Base-by-base conservation (phyloP, 805 yeast species). In the Sporopachydermia quercuum region DNA sequence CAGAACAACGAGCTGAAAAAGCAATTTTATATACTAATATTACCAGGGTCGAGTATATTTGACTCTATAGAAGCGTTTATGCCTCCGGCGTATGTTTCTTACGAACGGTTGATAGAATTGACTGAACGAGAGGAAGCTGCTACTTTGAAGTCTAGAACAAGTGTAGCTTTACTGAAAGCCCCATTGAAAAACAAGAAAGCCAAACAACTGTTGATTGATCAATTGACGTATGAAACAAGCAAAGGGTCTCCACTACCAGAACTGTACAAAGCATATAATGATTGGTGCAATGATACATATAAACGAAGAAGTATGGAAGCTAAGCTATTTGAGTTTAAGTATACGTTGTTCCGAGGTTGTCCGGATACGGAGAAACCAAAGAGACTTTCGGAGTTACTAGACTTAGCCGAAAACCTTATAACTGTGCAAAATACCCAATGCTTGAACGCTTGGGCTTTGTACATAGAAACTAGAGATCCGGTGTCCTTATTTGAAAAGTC, bases 391-490 rank as follows among this genome's bases (percentile, higher is more conserved):
- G 66, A 70, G 18, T 58, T 86, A 3, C 60, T 61, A 36, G 73
- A 70, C 5, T 65, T 74, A 68, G 72, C 74, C 1, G 76, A 74
- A 11, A 93, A 80, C 27, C 72, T 87, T 23, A n/a, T 23, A n/a
- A 23, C 30, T 23, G 30, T 89, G 13, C 69, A 73, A 34, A 71
- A 78, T 16, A 66, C 68, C 1, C 74, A 75, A 4, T 62, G 71
- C 30, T 60, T 69, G 19, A n/a, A n/a, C 8, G 83, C 86, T 1
- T 87, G 95, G 94, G 64, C 68, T 33, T 51, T 77, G 6, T 74
- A 73, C 49, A 70, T 85, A 42, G 91, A 86, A 46, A 80, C 89
- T 79, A 47, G 61, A 17, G 94, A 86, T 54, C 30, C 30, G 30
- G 13, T 23, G 30, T 23, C 30, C 8, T n/a, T 23, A n/a, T 68